phyloP scores from a whole-genome alignment of 345 rosid species.

The Pistacia vera region DNA sequence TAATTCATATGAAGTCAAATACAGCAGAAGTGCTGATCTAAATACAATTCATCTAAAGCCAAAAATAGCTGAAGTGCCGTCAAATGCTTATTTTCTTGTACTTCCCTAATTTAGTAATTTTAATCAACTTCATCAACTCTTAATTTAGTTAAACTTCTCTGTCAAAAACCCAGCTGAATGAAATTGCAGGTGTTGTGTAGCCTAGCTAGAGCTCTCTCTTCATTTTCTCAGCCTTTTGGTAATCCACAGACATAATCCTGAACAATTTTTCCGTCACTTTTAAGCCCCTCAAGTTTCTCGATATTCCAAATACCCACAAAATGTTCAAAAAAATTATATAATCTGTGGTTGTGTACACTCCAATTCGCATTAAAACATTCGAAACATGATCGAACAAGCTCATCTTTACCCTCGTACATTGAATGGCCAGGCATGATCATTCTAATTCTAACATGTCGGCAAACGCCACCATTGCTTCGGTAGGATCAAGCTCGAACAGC shows the following conservation, averaged over 20 bases:
- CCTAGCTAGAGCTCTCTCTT: constrained; percentile 7
- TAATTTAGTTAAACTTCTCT: neutral
- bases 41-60: too few species aligned
- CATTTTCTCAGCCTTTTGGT: constrained; percentile 30
- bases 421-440: constrained; percentile 20
- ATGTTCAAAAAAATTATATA: constrained; percentile 36
- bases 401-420: too few species aligned
- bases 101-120: too few species aligned
- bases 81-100: too few species aligned
- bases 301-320: constrained; percentile 19
- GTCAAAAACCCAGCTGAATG: constrained; percentile 20
- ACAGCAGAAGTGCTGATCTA: too few species aligned
- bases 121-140: too few species aligned
- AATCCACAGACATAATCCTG: constrained; percentile 9
- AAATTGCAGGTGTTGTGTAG: neutral
- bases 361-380: constrained; percentile 31
- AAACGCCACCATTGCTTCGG: constrained; percentile 3
- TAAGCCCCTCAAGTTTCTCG: constrained; percentile 34
- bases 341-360: constrained; percentile 38
- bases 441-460: constrained; percentile 47
- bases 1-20: too few species aligned
- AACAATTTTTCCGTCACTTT: constrained; percentile 27
- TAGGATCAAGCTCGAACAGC: constrained; percentile 45
- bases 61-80: too few species aligned
- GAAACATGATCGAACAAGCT: constrained; percentile 36